phyloP scores from a whole-genome alignment of 176 grass and related monocot genomes.

The Luzula sylvatica region DNA sequence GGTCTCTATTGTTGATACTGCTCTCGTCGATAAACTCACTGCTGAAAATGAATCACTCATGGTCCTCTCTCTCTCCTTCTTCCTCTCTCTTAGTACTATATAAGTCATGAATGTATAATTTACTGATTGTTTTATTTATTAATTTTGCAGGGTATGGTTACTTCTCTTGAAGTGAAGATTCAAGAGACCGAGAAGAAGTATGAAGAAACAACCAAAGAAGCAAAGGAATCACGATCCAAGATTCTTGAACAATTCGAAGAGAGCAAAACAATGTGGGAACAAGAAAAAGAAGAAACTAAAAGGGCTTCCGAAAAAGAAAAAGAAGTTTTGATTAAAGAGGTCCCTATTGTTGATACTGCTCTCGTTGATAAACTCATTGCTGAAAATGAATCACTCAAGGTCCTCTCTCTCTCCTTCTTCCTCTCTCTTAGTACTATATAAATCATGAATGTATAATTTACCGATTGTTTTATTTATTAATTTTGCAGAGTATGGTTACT shows the following conservation, averaged over 20 bases:
- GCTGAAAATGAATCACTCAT: constrained; percentile 65
- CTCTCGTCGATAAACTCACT: constrained; percentile 43
- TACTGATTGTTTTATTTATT: too few relatives aligned
- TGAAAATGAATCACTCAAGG: constrained; percentile 75
- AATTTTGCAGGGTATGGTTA: constrained; percentile 42
- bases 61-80: constrained; percentile 23
- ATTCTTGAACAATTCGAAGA: constrained; percentile 49
- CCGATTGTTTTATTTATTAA: too few relatives aligned
- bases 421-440: not conserved
- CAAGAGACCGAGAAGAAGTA: constrained; percentile 59
- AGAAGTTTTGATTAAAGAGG: constrained; percentile 40
- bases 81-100: not conserved
- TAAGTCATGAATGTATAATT: not conserved
- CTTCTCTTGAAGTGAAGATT: constrained; percentile 64
- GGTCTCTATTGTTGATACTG: constrained; percentile 46
- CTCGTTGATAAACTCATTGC: constrained; percentile 41
- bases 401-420: constrained; percentile 10
- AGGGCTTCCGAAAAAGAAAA: constrained; percentile 27
- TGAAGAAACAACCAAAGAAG: constrained; percentile 68
- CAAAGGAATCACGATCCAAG: constrained; percentile 42
- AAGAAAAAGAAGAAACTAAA: constrained; percentile 53
- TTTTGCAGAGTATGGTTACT: constrained; percentile 41
- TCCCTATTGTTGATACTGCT: constrained; percentile 49
- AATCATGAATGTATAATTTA: not conserved
- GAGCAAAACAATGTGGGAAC: constrained; percentile 41